Base-by-base conservation (phyloP, 306 rosid genomes). In the Lupinus albus region DNA sequence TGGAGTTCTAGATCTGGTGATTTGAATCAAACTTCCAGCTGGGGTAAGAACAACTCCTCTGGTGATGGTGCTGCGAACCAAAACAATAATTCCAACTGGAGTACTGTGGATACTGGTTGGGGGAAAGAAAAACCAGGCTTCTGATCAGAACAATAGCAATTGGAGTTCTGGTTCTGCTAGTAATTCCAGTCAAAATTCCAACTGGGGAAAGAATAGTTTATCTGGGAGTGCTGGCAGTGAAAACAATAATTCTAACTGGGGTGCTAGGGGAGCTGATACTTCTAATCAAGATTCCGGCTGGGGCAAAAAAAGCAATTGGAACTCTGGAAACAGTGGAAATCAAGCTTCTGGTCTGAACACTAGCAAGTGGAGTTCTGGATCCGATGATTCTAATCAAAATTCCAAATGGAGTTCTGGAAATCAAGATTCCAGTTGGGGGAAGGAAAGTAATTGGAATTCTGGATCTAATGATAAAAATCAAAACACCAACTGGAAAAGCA, bases 381-480 rank as follows among this genome's bases (percentile, higher is more conserved):
- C 71, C 15, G 58, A 17, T 47, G 51, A 49, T 54, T 58, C 60
- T 11, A 69, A 69, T 69, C 46, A 80, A 73, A 46, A 47, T 11
- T 12, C 78, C 11, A 49, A 21, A 38, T 3, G 30, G 30, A 25
- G 30, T 25, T 25, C 30, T 25, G 30, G 30, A 25, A 25, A 25
- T 25, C 30, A 25, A 25, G 30, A 25, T 25, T 25, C 30, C 30
- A 2, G 4, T 25, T 78, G 77, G 80, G 78, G 75, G n/a, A 85
- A 61, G 79, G 81, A 81, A 74, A 78, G 71, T 55, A 57, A 52
- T 60, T 81, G 82, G 85, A 78, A 66, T n/a, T 77, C 88, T 11
- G 83, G 73, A 64, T 67, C 81, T 12, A 76, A 64, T 64, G 70
- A 49, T 44, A 11, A 55, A 0, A 64, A 25, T 71, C 59, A 50